A percentile compares a stretch with the other conserved stretches of the same genome.
phyloP scores from a whole-genome alignment of 495 filamentous ascomycete genomes.

The Xylaria telfairii region DNA sequence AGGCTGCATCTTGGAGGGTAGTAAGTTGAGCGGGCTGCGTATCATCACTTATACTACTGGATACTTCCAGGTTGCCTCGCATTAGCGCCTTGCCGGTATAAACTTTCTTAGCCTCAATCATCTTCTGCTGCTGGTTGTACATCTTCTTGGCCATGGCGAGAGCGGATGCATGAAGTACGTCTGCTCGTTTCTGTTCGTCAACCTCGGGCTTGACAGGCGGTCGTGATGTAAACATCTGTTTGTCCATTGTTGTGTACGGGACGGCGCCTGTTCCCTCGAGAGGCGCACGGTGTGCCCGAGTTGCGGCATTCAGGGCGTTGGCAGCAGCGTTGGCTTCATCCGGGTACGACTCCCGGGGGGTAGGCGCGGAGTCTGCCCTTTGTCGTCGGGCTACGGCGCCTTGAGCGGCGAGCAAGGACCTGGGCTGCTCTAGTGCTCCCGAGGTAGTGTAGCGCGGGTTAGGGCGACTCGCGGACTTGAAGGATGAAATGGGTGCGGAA shows the following conservation, averaged over 20 bases:
- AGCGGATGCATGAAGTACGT: conserved; percentile 78
- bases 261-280: conserved; percentile 47
- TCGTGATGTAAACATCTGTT: conserved; percentile 75
- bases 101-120: conserved; percentile 48
- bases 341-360: conserved; percentile 55
- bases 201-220: conserved; percentile 74
- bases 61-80: conserved; percentile 35
- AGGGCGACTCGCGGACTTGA: conserved; percentile 41
- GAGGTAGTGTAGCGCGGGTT: conserved; percentile 23
- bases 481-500: conserved; percentile 65
- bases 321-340: conserved; percentile 64
- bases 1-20: conserved; percentile 80
- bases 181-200: conserved; percentile 73
- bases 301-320: conserved; percentile 73
- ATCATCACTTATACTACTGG: conserved; percentile 42
- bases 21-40: conserved; percentile 50
- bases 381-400: conserved; percentile 72
- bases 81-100: conserved; percentile 38
- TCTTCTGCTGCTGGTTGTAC: conserved; percentile 70
- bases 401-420: conserved; percentile 73
- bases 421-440: conserved; percentile 47
- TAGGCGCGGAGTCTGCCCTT: conserved; percentile 71
- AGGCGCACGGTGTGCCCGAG: conserved; percentile 57
- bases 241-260: conserved; percentile 55
- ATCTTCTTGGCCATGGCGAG: conserved; percentile 87